phyloP scores from a whole-genome alignment of 306 rosid genomes.

The Carpinus fangiana region DNA sequence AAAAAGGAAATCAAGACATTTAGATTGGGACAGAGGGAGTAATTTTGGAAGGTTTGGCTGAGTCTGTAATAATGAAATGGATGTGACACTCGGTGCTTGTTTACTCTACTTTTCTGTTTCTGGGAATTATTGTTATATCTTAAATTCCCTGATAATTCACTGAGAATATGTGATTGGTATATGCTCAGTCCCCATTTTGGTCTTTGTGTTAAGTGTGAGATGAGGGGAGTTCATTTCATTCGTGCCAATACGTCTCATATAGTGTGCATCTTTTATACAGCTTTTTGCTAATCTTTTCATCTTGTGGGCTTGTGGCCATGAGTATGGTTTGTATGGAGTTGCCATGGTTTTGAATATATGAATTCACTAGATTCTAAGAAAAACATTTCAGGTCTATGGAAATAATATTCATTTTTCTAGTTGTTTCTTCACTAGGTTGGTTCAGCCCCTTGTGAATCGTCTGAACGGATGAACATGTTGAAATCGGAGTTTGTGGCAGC shows the following conservation, averaged over 20 bases:
- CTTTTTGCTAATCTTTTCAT: neutral
- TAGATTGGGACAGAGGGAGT: no score
- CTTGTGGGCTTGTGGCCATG: neutral
- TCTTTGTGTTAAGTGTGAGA: neutral
- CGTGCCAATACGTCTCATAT: neutral
- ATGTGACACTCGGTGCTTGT: neutral
- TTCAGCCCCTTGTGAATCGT: slow-evolving; percentile 62
- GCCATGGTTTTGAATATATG: neutral
- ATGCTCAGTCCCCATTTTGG: neutral
- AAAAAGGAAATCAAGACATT: no score
- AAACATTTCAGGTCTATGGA: neutral
- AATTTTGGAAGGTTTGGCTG: neutral
- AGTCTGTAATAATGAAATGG: neutral
- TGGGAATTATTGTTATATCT: neutral
- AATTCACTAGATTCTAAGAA: neutral
- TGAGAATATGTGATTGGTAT: no score
- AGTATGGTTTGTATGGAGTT: neutral
- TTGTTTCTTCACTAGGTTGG: slow-evolving; percentile 42
- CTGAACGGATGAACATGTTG: slow-evolving; percentile 64
- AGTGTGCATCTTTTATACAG: neutral
- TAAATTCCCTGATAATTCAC: neutral
- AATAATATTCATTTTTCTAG: slow-evolving; percentile 16
- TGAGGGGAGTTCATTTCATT: neutral
- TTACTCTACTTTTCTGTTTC: neutral
- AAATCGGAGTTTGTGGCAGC: slow-evolving; percentile 58